Percentiles rank a stretch among this genome's conserved stretches.
Evolutionary conservation across 768 basidiomycete genomes (phyloP).

Genomic region (Hypholoma fasciculare): DNA sequence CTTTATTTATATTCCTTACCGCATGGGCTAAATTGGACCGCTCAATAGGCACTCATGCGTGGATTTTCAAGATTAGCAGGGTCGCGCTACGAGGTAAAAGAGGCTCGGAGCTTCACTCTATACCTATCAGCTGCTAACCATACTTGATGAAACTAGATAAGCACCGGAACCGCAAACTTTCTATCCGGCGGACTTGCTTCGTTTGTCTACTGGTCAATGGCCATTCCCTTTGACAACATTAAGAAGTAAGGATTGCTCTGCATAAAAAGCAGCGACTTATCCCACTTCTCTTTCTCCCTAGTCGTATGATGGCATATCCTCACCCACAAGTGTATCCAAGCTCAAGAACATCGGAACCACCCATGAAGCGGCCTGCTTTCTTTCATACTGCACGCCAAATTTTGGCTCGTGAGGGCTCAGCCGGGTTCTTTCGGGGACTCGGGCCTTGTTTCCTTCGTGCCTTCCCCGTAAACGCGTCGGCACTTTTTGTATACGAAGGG

Average conservation of each 20-base stretch:
- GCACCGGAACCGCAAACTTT: constrained; percentile 61
- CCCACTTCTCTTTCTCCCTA: constrained; percentile 21
- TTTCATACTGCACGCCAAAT: constrained; percentile 51
- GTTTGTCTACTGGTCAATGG: constrained; percentile 67
- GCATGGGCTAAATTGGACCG: constrained; percentile 13
- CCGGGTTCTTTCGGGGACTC: constrained; percentile 67
- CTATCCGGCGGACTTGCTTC: constrained; percentile 63
- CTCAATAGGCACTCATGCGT: constrained; percentile 56
- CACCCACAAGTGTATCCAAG: constrained; percentile 44
- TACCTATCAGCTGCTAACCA: constrained; percentile 2
- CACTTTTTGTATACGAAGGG: constrained; percentile 78
- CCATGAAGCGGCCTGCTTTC: constrained; percentile 45
- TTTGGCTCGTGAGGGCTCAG: constrained; percentile 48
- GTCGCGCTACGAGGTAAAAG: constrained; percentile 57
- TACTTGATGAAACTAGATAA: constrained; percentile 41
- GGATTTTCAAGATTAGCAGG: constrained; percentile 53
- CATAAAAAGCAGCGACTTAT: constrained; percentile 3
- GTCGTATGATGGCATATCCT: constrained; percentile 67
- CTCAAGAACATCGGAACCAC: constrained; percentile 19
- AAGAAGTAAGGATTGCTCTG: constrained; percentile 60
- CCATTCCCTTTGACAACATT: constrained; percentile 76
- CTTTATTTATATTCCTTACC: constrained; percentile 3
- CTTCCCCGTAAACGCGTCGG: constrained; percentile 79
- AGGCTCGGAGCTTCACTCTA: background rate
- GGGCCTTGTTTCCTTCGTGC: constrained; percentile 69